Base-by-base conservation (phyloP, 2,329 filamentous ascomycete genomes). In the Arthrobotrys sinensis region DNA sequence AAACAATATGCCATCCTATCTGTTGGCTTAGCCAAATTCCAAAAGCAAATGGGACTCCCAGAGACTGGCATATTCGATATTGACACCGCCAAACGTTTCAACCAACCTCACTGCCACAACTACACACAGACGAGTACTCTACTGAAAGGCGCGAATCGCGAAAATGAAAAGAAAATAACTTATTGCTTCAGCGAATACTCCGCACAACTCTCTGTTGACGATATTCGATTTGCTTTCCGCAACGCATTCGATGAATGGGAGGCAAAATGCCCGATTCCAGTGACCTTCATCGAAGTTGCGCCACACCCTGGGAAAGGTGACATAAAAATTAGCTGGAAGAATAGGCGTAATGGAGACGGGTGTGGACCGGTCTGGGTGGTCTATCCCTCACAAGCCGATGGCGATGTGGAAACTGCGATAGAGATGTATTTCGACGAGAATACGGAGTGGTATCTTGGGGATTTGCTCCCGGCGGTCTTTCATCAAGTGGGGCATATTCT, bases 101-200 rank as follows among this genome's bases (percentile, higher is more conserved):
- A 57, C 10, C 11, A 38, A 38, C 52, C 52, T 7, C 52, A 57
- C 16, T 57, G 52, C 32, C 52, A 57, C 14, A 16, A 32, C 28
- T 3, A 6, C 28, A 7, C 10, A 4, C 24, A 3, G 14, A 16
- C 21, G 2, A 4, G 28, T n/a, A 53, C 1, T 4, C 28, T 16
- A 3, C 28, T 10, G 5, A 14, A 28, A 14, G 8, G 12, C 8
- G 8, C 28, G 2, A 32, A 2, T 24, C 4, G 7, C 3, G 12
- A 8, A 10, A n/a, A 36, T 1, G 16, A 16, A 34, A 32, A 53
- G 14, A 19, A 19, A 14, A 36, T 57, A 19, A 57, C 52, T 1
- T 57, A 57, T 4, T 57, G 52, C 16, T 57, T 57, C n/a, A 38
- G 11, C 32, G 52, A 38, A 38, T 57, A 57, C 32, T 38, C 52